phyloP scores from a whole-genome alignment of 2,329 filamentous ascomycete genomes.

The Clarireedia sp. region DNA sequence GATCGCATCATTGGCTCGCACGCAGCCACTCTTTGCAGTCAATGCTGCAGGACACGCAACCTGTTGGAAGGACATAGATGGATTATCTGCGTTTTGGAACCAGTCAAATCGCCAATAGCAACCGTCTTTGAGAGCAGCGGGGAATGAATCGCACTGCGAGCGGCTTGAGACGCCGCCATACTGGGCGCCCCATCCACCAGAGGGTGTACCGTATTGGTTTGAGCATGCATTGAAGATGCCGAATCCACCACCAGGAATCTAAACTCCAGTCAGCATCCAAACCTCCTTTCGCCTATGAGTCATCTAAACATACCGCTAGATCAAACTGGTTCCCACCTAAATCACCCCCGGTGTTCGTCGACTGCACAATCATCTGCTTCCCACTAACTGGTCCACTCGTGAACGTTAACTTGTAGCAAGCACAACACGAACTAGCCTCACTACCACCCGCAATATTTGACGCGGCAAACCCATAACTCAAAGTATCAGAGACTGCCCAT shows the following conservation, averaged over 20 bases:
- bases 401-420: conserved; percentile 48
- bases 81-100: conserved; percentile 42
- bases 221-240: conserved; percentile 47
- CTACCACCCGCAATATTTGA: conserved; percentile 46
- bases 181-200: conserved; percentile 36
- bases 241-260: conserved; percentile 48
- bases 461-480: conserved; percentile 59
- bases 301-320: conserved; percentile 30
- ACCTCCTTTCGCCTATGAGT: not conserved
- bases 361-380: conserved; percentile 57
- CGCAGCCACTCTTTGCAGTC: conserved; percentile 36
- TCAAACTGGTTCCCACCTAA: conserved; percentile 52
- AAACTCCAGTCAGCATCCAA: not conserved
- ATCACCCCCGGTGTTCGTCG: conserved; percentile 54
- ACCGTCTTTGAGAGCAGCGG: conserved; percentile 34
- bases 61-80: conserved; percentile 36
- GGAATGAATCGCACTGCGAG: conserved; percentile 37
- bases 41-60: conserved; percentile 39
- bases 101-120: conserved; percentile 47
- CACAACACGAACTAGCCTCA: conserved; percentile 58
- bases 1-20: conserved; percentile 4
- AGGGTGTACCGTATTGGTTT: conserved; percentile 37
- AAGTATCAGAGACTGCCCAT: conserved; percentile 48
- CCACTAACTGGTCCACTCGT: conserved; percentile 43
- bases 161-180: conserved; percentile 41